Base-by-base conservation (phyloP, 192 early-diverging fungal species). In the Umbelopsis isabellina region DNA sequence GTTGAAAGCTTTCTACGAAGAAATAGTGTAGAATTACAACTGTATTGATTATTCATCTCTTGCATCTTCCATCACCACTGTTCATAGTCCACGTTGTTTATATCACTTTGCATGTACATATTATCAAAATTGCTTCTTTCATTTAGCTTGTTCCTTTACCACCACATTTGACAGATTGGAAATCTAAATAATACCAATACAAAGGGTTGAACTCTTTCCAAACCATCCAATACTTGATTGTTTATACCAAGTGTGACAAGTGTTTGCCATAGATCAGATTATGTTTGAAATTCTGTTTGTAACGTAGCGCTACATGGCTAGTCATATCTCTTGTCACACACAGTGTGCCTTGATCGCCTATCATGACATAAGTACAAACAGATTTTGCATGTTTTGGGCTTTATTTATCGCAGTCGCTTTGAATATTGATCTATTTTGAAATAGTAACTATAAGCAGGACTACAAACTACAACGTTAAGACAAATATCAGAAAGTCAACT, bases 1-100 rank as follows among this genome's bases (percentile, higher is more conserved):
- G 53, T 79, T 16, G 37, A 68, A 13, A n/a, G 50, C 37, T 79
- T 79, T 61, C 35, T 79, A 12, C 30, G 72, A 20, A 49, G 37
- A 6, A 74, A 79, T 46, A 70, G 75, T 27, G 69, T 71, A 16
- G 65, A 67, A 21, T 46, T 73, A 21, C 52, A 65, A 7, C 65
- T 73, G 45, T 73, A 58, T 12, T 72, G 9, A 45, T 16, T 23
- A 18, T 33, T 35, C 9, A n/a, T 7, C 44, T 61, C 8, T 27
- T 15, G 21, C 45, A 46, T 46, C 20, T 61, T 45, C 41, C 58
- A 58, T 33, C 22, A 45, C 7, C 25, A 23, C 10, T 64, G 4
- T 70, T 21, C 46, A 20, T 70, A 20, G 66, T 13, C 46, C 37
- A 9, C 6, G n/a, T 52, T 22, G 27, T 53, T 16, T 37, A 45